phyloP scores from a whole-genome alignment of 2,329 filamentous ascomycete genomes.

The Ceratocystiopsis minuta region DNA sequence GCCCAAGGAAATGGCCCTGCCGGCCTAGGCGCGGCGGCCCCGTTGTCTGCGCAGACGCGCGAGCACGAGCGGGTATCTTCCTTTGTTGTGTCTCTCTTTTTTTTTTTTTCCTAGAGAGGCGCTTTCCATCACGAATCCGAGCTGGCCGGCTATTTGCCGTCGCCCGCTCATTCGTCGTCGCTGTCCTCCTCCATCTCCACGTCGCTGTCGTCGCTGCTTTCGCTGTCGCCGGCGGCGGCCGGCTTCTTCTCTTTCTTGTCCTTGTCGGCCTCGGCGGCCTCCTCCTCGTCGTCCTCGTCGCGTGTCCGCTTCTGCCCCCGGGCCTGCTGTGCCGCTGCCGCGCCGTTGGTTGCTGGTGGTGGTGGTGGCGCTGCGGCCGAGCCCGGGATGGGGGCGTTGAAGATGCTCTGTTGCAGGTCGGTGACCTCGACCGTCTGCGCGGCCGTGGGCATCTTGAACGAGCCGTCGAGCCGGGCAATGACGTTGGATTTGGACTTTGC shows the following conservation, averaged over 20 bases:
- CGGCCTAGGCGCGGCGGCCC: too few relatives aligned
- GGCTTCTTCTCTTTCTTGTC: constrained; percentile 45
- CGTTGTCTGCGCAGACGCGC: too few relatives aligned
- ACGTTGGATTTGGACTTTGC: constrained; percentile 78
- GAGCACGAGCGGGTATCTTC: too few relatives aligned
- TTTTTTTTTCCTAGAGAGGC: not conserved
- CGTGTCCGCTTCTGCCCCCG: constrained; percentile 50
- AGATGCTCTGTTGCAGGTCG: constrained; percentile 63
- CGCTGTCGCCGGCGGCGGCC: constrained; percentile 48
- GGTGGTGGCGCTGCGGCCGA: constrained; percentile 27
- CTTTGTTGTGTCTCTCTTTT: not conserved
- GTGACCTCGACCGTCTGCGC: constrained; percentile 45
- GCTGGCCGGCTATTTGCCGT: too few relatives aligned
- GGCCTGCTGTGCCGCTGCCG: not conserved
- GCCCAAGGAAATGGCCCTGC: constrained; percentile 46
- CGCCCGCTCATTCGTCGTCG: constrained; percentile 40
- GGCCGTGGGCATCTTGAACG: constrained; percentile 51
- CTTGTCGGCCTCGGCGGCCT: constrained; percentile 41
- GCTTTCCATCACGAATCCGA: too few relatives aligned
- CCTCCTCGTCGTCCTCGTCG: constrained; percentile 48
- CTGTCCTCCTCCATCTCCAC: constrained; percentile 52
- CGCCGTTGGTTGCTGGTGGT: constrained; percentile 25
- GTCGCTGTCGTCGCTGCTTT: constrained; percentile 44
- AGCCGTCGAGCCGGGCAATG: constrained; percentile 80
- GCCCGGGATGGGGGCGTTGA: constrained; percentile 46